Conservation (phyloP, 225 moss, liverwort and hornwort species). For the Thuidium tamariscinum region DNA sequence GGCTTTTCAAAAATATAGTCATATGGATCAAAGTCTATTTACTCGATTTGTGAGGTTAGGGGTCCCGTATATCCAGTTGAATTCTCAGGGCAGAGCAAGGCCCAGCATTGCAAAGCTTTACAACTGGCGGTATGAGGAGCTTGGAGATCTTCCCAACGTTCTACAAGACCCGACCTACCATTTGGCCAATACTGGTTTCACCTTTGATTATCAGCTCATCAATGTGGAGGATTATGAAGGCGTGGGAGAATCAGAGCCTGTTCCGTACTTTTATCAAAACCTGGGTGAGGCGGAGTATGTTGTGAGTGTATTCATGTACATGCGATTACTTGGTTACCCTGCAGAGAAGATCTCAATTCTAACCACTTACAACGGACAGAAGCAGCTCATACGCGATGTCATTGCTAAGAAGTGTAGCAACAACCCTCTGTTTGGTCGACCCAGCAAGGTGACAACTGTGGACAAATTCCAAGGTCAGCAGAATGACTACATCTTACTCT, state of each 20-base stretch:
- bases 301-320: constrained; percentile 94
- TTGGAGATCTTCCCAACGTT: constrained; percentile 89
- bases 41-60: constrained; percentile 95
- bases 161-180: constrained; percentile 57
- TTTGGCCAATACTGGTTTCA: constrained; percentile 77
- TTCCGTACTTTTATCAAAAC: constrained; percentile 90
- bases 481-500: constrained; percentile 91
- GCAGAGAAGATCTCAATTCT: constrained; percentile 87
- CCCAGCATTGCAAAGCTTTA: constrained; percentile 92
- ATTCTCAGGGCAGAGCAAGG: constrained; percentile 97
- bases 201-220: constrained; percentile 83
- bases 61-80: constrained; percentile 88
- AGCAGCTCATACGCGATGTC: constrained; percentile 91
- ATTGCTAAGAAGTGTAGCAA: constrained; percentile 80
- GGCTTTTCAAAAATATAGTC: constrained; percentile 96
- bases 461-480: constrained; percentile 99
- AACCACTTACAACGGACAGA: constrained; percentile 97
- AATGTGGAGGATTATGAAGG: constrained; percentile 92
- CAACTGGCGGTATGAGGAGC: constrained; percentile 89
- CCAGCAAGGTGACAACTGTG: constrained; percentile 96
- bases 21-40: constrained; percentile 98
- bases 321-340: constrained; percentile 90
- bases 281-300: constrained; percentile 97
- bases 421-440: constrained; percentile 87
- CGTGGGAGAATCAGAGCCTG: constrained; percentile 88